A percentile compares a stretch with the other conserved stretches of the same genome.
Conservation (phyloP, 2,329 filamentous ascomycete species). For the Trichoderma sp. region DNA sequence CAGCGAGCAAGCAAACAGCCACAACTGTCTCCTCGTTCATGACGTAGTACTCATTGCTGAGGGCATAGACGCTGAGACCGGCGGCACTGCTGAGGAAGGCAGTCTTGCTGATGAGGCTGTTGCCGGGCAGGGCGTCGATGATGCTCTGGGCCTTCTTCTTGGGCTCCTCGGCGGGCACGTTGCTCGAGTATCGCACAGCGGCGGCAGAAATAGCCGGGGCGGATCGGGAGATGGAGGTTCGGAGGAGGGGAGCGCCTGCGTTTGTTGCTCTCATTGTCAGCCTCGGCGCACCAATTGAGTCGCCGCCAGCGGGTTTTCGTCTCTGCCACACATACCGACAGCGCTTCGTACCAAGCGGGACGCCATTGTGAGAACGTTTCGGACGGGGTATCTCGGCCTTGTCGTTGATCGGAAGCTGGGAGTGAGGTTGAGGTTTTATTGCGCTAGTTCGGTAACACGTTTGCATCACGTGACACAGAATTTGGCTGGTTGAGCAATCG, state of each 20-base stretch:
- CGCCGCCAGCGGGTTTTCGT: conserved; percentile 21
- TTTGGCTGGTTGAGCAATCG: background rate
- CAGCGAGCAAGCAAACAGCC: conserved; percentile 84
- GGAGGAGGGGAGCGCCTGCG: conserved; percentile 84
- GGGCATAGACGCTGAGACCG: conserved; percentile 86
- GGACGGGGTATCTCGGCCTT: conserved; percentile 49
- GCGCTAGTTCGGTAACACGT: conserved; percentile 40
- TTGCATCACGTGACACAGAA: conserved; percentile 36
- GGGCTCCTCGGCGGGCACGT: conserved; percentile 80
- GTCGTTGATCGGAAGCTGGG: conserved; percentile 44
- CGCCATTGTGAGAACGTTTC: conserved; percentile 77
- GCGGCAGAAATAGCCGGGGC: conserved; percentile 71
- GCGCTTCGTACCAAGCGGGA: conserved; percentile 95
- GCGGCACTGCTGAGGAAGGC: conserved; percentile 93
- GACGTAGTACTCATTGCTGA: conserved; percentile 99
- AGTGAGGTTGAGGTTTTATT: conserved; percentile 52
- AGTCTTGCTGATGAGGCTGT: conserved; percentile 89
- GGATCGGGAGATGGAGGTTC: conserved; percentile 73
- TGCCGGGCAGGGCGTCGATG: conserved; percentile 88
- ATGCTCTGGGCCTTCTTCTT: conserved; percentile 97
- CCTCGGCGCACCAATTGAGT: conserved; percentile 30
- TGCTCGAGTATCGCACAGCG: conserved; percentile 67
- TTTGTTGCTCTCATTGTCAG: conserved; percentile 26
- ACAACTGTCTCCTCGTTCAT: conserved; percentile 98
- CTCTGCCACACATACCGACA: conserved; percentile 66